Evolutionary conservation across 805 yeast genomes (phyloP).

Genomic region (Wilhelminamyces savonicus): DNA sequence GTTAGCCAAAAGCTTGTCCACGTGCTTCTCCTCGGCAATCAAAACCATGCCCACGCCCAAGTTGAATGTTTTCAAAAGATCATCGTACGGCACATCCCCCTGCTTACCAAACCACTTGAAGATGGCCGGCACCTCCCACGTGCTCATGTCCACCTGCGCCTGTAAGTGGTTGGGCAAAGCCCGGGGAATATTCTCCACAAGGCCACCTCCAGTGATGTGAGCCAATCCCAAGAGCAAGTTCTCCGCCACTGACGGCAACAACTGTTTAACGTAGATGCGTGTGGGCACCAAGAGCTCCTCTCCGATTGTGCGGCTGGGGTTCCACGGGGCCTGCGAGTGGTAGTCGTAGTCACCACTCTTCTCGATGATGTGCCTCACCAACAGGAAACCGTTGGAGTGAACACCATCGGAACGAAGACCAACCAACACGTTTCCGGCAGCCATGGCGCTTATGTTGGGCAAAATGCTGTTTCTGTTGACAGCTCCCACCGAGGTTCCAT

Average conservation of each 20-base stretch:
- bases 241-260: constrained; percentile 66
- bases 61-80: constrained; percentile 86
- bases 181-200: constrained; percentile 93
- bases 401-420: constrained; percentile 91
- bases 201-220: constrained; percentile 98
- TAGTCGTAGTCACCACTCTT: constrained; percentile 58
- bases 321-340: constrained; percentile 81
- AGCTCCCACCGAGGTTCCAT: constrained; percentile 98
- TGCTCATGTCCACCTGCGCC: constrained; percentile 71
- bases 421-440: constrained; percentile 71
- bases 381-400: constrained; percentile 94
- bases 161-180: constrained; percentile 76
- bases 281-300: constrained; percentile 86
- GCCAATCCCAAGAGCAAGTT: constrained; percentile 80
- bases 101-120: constrained; percentile 92
- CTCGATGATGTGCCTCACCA: constrained; percentile 88
- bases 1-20: constrained; percentile 44
- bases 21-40: constrained; percentile 69
- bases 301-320: constrained; percentile 65
- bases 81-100: constrained; percentile 83
- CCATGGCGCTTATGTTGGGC: constrained; percentile 66
- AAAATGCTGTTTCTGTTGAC: constrained; percentile 68
- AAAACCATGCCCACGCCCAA: constrained; percentile 96
- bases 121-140: constrained; percentile 83
- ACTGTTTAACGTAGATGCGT: constrained; percentile 86